Percentiles rank a stretch among this genome's conserved stretches.
Evolutionary conservation across 257 asterid species (phyloP).

Genomic region (Euphrasia confusa): DNA sequence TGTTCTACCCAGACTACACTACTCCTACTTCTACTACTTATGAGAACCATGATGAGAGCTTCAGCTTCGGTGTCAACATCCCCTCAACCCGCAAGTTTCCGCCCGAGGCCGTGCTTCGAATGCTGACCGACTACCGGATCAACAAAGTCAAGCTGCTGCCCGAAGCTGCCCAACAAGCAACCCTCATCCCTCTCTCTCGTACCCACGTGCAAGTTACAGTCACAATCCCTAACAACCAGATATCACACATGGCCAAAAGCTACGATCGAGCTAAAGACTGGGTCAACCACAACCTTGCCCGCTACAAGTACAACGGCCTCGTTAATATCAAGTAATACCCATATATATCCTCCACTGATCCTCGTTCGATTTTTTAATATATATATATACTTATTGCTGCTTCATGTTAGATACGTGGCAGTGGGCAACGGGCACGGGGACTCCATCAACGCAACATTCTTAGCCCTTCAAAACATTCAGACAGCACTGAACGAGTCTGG

Average conservation of each 20-base stretch:
- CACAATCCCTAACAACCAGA: constrained; percentile 73
- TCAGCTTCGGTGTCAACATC: constrained; percentile 51
- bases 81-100: constrained; percentile 63
- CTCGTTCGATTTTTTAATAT: not conserved
- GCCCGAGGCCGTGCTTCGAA: constrained; percentile 54
- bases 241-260: constrained; percentile 42
- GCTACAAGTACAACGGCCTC: constrained; percentile 58
- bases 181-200: constrained; percentile 38
- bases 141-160: constrained; percentile 54
- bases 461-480: constrained; percentile 75
- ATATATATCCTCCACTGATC: no score
- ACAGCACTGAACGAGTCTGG: constrained; percentile 69
- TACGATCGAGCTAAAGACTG: constrained; percentile 55
- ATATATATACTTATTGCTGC: no score
- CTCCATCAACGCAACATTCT: constrained; percentile 59
- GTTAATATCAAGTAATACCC: constrained; percentile 34
- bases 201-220: constrained; percentile 64
- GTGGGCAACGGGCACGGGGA: constrained; percentile 80
- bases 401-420: constrained; percentile 56
- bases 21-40: no score
- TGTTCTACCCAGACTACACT: no score
- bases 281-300: constrained; percentile 60
- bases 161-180: constrained; percentile 50
- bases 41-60: no score
- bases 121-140: constrained; percentile 55